Base-by-base conservation (phyloP, 202 grass and related monocot species). In the Panicum virgatum region DNA sequence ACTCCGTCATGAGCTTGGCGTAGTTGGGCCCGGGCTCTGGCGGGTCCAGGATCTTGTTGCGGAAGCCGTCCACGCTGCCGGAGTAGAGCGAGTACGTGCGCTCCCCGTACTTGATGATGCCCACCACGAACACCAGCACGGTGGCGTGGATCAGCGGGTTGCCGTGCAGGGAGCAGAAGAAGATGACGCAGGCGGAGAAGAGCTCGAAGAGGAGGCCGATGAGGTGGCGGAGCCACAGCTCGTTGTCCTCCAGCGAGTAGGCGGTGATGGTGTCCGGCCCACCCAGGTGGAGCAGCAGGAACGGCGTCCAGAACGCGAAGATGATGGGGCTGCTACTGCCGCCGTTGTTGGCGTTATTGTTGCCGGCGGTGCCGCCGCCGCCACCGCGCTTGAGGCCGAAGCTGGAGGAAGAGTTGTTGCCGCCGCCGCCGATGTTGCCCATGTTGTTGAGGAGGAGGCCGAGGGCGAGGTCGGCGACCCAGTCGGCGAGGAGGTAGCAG, bases 201-300 rank as follows among this genome's bases (percentile, higher is more conserved):
- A 86, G 76, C 72, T 89, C 83, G 43, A 93, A 90, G 5, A 89
- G 78, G 39, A 97, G 80, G 15, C 86, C 91, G 16, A 97, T 62
- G 19, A 97, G 58, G 72, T 97, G 94, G 22, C 94, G 82, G 15
- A 63, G 76, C 89, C 89, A 97, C 6, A 97, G 94, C 88, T 97
- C 94, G 59, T 97, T 97, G 77, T 97, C 93, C 68, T 93, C 86
- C 1, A 97, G 48, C 2, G 93, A 79, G 42, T 90, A 97, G 32
- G 84, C 84, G 0, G 94, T 97, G 88, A 97, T 97, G 44, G 93
- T 88, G 60, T 97, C 93, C 0, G 84, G 93, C 0, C 93, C 90
- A 5, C 93, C 93, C 0, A 97, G 88, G 50, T 97, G 94, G 3
- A 97, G 86, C 15, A 97, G 81, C 48, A 97, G 81, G 81, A 97